Base-by-base conservation (phyloP, 768 basidiomycete genomes). In the Kwoniella newhampshirensis region DNA sequence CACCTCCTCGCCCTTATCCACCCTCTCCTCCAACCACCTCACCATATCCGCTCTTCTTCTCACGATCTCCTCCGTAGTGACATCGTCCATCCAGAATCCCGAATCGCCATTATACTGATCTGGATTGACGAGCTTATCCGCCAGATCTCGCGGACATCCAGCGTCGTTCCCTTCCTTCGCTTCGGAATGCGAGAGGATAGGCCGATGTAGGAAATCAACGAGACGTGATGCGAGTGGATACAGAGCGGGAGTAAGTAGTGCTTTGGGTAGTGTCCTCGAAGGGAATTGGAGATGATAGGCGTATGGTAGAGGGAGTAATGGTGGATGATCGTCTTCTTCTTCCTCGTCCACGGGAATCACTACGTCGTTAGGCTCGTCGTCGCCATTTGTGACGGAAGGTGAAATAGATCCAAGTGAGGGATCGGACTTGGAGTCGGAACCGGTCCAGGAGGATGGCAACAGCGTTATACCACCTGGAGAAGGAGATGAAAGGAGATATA, bases 61-160 rank as follows among this genome's bases (percentile, higher is more conserved):
- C 12, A 40, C 51, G 35, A 80, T 67, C 23, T 71, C 68, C 20
- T 65, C 56, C 25, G 40, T 44, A 2, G 23, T 52, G 3, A 78
- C 64, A 0, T 23, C 49, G 12, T 66, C 39, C 21, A 54, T 60
- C 79, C 79, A 80, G 35, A 59, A 72, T 2, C 71, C 60, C 13
- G 59, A 58, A 41, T 78, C 70, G 0, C 71, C 77, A 20, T 59
- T 63, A 5, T 76, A 66, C 50, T 79, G 77, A 62, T 78, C 78
- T 1, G 71, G 74, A 61, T 79, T 78, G 46, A 75, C 69, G 51
- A 78, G 64, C n/a, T 55, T 52, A 36, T 77, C 74, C 7, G 64
- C 60, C 6, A 77, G 46, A 5, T 60, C 51, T 6, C 55, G 27
- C 2, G 79, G 77, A 52, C 79, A 80, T 0, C 55, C 42, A 13